phyloP scores from a whole-genome alignment of 176 grass and related monocot species.

The Rhynchospora pubera region DNA sequence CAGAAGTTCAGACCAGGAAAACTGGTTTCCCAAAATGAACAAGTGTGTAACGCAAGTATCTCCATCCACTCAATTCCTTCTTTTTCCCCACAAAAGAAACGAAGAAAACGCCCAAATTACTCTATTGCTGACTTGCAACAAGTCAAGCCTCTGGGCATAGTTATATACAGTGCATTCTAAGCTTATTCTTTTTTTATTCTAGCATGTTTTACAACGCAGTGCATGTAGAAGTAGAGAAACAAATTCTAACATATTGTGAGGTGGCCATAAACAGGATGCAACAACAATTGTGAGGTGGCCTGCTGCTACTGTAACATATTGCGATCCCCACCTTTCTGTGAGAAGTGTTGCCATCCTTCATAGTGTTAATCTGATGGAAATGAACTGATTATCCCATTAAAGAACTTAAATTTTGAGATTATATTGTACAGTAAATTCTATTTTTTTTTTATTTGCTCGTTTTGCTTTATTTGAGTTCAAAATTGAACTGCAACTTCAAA shows the following conservation, averaged over 20 bases:
- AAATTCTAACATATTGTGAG: conserved; percentile 12
- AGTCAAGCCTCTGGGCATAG: not conserved
- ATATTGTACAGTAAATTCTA: not conserved
- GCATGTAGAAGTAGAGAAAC: not conserved
- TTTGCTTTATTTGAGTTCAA: not conserved
- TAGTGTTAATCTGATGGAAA: not conserved
- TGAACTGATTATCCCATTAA: not conserved
- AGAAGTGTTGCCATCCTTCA: conserved; percentile 21
- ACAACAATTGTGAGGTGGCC: conserved; percentile 17
- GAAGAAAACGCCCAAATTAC: not conserved
- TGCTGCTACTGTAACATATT: conserved; percentile 31
- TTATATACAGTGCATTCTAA: not conserved
- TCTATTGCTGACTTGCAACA: not conserved
- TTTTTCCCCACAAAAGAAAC: not conserved
- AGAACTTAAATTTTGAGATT: not conserved
- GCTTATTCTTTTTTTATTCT: not conserved
- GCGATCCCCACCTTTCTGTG: conserved; percentile 15
- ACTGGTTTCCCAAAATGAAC: not conserved
- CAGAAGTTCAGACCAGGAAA: too few relatives aligned
- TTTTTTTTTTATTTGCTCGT: not conserved
- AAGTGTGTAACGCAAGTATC: not conserved
- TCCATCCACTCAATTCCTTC: not conserved
- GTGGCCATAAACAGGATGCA: conserved; percentile 12
- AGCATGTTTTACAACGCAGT: not conserved
- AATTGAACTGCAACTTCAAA: not conserved